phyloP scores from a whole-genome alignment of 257 asterid species.

The Oldenlandia corymbosa region DNA sequence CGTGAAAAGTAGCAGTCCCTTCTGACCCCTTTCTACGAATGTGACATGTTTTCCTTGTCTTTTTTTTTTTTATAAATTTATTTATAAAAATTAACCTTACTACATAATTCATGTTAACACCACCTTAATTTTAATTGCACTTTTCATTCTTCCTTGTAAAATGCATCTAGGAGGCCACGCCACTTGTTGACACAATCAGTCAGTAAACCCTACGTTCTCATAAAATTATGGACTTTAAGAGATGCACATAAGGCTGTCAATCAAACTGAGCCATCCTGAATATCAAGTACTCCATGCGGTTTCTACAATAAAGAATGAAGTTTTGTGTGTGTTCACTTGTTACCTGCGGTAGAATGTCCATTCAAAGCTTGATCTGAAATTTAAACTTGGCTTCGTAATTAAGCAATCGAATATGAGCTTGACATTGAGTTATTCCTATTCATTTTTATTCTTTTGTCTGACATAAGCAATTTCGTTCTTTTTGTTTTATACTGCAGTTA shows the following conservation, averaged over 20 bases:
- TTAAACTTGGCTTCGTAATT: not conserved
- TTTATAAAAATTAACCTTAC: no score
- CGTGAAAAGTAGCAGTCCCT: not conserved
- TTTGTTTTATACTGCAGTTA: not conserved
- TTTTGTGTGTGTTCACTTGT: not conserved
- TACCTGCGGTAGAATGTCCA: not conserved
- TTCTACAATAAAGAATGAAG: not conserved
- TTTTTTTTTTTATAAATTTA: not conserved
- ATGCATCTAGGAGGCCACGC: no score
- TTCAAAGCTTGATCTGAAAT: slow-evolving; percentile 1
- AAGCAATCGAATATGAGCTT: not conserved
- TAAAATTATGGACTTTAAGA: not conserved
- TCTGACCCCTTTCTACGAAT: not conserved
- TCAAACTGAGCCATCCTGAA: not conserved
- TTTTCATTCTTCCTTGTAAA: not conserved
- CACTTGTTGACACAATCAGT: not conserved
- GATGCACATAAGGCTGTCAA: not conserved
- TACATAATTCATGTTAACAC: not conserved
- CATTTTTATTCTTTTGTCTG: not conserved
- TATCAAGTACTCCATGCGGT: not conserved
- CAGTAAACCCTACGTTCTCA: not conserved
- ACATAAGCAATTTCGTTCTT: not conserved
- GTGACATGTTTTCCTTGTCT: not conserved
- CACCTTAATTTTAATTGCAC: not conserved
- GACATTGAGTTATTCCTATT: not conserved